Conservation (phyloP, 495 filamentous ascomycete genomes). For the Penicillium dipodomyicola region DNA sequence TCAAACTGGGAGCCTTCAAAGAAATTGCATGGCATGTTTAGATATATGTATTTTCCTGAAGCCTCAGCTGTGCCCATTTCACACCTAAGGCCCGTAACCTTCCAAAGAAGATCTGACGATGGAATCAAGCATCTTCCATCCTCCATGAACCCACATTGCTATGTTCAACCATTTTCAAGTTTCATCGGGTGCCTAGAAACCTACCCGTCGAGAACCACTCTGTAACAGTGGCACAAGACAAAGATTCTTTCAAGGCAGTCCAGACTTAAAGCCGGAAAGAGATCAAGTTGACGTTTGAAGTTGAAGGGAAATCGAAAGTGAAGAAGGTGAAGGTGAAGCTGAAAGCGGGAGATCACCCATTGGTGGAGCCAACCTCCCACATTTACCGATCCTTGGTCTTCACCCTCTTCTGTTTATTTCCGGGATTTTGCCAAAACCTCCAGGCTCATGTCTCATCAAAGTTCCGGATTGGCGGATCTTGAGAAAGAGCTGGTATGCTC, state of each 20-base stretch:
- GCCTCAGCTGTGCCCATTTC: background rate
- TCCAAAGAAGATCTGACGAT: background rate
- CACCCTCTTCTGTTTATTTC: slow-evolving; percentile 10
- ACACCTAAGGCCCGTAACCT: background rate
- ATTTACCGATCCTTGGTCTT: slow-evolving; percentile 14
- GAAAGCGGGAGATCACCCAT: slow-evolving; percentile 11
- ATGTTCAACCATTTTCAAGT: background rate
- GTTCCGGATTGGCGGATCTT: slow-evolving; percentile 54
- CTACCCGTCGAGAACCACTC: background rate
- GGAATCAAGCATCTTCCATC: background rate
- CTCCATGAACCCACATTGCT: background rate
- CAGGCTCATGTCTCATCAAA: slow-evolving; percentile 26
- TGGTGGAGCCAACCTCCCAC: slow-evolving; percentile 10
- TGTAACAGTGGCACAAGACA: background rate
- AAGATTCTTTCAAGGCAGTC: background rate
- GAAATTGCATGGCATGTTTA: background rate
- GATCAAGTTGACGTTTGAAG: background rate
- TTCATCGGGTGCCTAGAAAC: background rate
- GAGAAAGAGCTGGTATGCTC: slow-evolving; percentile 92
- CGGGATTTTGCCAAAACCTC: background rate
- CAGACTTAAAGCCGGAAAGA: background rate
- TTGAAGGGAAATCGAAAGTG: background rate
- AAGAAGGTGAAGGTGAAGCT: slow-evolving; percentile 4
- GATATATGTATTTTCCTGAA: background rate
- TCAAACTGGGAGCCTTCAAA: background rate